Base-by-base conservation (phyloP, 2,329 filamentous ascomycete genomes). In the Neonectria punicea region DNA sequence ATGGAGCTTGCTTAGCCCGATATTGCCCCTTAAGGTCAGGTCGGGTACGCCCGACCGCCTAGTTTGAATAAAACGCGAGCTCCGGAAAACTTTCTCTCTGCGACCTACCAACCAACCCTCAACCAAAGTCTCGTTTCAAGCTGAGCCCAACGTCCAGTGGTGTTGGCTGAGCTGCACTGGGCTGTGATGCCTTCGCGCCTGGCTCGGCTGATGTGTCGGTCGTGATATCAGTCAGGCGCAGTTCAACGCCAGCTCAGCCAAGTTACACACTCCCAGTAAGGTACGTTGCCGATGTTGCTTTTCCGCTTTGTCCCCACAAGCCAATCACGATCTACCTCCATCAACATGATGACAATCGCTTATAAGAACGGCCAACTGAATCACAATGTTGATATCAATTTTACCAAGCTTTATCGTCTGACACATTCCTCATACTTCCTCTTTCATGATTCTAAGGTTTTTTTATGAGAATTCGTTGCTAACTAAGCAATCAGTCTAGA, bases 291-390 rank as follows among this genome's bases (percentile, higher is more conserved):
- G 50, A 28, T 44, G 16, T 49, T 53, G 47, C 60, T 71, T 70
- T n/a, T 54, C 69, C 41, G 63, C 62, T 30, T 56, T 56, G 67
- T 54, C 47, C 60, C 59, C 57, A 63, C 70, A 53, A 57, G 30
- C 30, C 36, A 49, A 41, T 25, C 57, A 58, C 54, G 47, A 49
- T 50, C 61, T 47, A 58, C 68, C 50, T 36, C 61, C 53, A 58
- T 51, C 54, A 50, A 67, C 66, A 80, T 87, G 86, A 89, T 89
- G 86, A 89, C 79, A 81, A 66, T 81, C 71, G 76, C 81, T 86
- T 79, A 81, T 86, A 88, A 88, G 86, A 89, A 89, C 87, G 86
- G 86, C 87, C 87, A 88, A 87, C 87, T 85, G 85, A 89, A 88
- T 80, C 73, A 74, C 76, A 71, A 84, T 89, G 86, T 87, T 84